phyloP scores from a whole-genome alignment of 2,329 filamentous ascomycete genomes.

The Hymenoscyphus albidus region DNA sequence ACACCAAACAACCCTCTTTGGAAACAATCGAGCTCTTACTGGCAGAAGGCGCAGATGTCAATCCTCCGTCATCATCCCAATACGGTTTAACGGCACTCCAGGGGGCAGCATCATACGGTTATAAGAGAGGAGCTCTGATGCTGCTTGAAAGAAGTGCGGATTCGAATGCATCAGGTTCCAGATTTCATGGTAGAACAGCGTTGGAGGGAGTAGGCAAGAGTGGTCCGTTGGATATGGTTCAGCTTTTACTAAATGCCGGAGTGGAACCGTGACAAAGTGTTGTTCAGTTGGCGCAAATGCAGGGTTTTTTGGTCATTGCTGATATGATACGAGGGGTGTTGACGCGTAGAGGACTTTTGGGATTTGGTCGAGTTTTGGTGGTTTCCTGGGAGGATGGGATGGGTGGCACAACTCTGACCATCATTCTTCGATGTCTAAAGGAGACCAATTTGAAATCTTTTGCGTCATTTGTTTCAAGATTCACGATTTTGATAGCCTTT shows the following conservation, averaged over 20 bases:
- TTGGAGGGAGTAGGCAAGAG: slow-evolving; percentile 15
- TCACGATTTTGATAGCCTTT: no score
- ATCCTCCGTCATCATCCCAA: not conserved
- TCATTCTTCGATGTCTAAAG: not conserved
- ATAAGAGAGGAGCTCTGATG: slow-evolving; percentile 5
- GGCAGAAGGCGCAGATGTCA: slow-evolving; percentile 1
- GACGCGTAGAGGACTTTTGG: not conserved
- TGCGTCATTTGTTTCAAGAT: no score
- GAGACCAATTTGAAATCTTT: no score
- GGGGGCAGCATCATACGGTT: slow-evolving; percentile 9
- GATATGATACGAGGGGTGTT: not conserved
- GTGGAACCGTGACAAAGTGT: not conserved
- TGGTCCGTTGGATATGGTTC: slow-evolving; percentile 14
- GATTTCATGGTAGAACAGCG: slow-evolving; percentile 9
- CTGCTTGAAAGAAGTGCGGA: slow-evolving; percentile 11
- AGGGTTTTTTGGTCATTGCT: not conserved
- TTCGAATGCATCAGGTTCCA: slow-evolving; percentile 13
- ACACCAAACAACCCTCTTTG: not conserved
- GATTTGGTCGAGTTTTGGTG: not conserved
- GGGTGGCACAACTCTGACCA: not conserved
- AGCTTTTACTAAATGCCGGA: slow-evolving; percentile 23
- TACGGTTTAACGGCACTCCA: slow-evolving; percentile 12
- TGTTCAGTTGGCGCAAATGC: not conserved
- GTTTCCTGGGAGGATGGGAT: no score
- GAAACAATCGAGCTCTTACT: not conserved